phyloP scores from a whole-genome alignment of 2,329 filamentous ascomycete species.

The Fusarium sp. region DNA sequence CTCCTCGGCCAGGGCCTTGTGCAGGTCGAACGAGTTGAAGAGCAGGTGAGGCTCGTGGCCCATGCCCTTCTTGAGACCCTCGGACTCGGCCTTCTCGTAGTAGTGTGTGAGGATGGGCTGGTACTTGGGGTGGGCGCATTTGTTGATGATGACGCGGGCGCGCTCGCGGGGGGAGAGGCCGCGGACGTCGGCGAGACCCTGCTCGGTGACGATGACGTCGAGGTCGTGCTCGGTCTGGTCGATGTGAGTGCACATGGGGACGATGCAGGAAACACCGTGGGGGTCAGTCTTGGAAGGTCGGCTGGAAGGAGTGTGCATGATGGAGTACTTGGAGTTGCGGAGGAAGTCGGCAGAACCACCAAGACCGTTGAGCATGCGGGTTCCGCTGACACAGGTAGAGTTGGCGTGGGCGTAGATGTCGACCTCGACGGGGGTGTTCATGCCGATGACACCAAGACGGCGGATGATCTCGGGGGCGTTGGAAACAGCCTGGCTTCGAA shows the following conservation, averaged over 20 bases:
- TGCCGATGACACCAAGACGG: conserved; percentile 86
- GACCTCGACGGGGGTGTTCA: conserved; percentile 95
- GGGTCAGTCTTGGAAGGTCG: conserved; percentile 85
- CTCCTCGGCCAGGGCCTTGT: conserved; percentile 82
- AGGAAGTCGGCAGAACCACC: conserved; percentile 87
- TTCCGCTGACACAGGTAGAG: conserved; percentile 88
- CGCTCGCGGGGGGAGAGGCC: conserved; percentile 83
- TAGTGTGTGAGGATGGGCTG: conserved; percentile 84
- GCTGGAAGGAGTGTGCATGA: conserved; percentile 91
- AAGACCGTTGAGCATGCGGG: conserved; percentile 86
- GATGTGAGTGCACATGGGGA: conserved; percentile 93
- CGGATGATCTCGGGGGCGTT: conserved; percentile 93
- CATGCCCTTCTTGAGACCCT: conserved; percentile 87
- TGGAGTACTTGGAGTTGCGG: conserved; percentile 81
- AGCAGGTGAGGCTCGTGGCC: conserved; percentile 90
- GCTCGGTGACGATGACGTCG: conserved; percentile 82
- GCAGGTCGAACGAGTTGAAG: conserved; percentile 90
- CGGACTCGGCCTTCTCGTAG: conserved; percentile 85
- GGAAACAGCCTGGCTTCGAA: conserved; percentile 87
- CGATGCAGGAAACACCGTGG: conserved; percentile 84
- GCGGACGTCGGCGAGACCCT: conserved; percentile 85
- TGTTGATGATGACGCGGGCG: conserved; percentile 84
- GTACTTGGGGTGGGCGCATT: conserved; percentile 89
- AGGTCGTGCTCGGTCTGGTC: conserved; percentile 95
- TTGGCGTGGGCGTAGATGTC: conserved; percentile 96